These are phyloP conservation scores for Dalechampia spathulata DNA, from an alignment of 441 rosid species.

Conservation along the genomic window DNA sequence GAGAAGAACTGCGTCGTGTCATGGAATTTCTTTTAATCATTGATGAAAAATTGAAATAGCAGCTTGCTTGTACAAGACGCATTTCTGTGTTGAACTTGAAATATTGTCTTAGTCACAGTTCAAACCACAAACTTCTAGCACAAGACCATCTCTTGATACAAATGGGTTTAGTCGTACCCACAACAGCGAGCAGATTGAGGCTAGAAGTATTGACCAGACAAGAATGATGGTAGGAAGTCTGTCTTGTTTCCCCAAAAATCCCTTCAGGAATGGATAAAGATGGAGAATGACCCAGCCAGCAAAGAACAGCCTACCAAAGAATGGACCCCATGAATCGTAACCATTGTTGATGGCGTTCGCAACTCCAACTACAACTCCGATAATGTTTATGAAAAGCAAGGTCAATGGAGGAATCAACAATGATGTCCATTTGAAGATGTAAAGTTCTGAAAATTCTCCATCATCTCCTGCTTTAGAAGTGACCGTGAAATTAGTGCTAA, in stretches of 20 bases:
- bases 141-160: constrained; percentile 49
- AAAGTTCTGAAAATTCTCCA: constrained; percentile 84
- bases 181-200: constrained; percentile 73
- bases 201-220: constrained; percentile 87
- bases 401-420: constrained; percentile 78
- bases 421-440: constrained; percentile 90
- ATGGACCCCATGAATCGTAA: constrained; percentile 93
- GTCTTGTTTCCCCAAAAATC: constrained; percentile 76
- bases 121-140: constrained; percentile 77
- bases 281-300: constrained; percentile 92
- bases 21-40: constrained; percentile 11
- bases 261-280: constrained; percentile 96
- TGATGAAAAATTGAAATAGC: not conserved
- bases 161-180: constrained; percentile 95
- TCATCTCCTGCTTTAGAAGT: constrained; percentile 96
- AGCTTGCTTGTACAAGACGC: constrained; percentile 7
- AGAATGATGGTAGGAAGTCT: constrained; percentile 77
- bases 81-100: constrained; percentile 16
- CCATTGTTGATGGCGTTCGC: constrained; percentile 91
- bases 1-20: constrained; percentile 9
- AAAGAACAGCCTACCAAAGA: constrained; percentile 80
- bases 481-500: constrained; percentile 89
- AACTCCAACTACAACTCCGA: constrained; percentile 73
- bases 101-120: constrained; percentile 43
- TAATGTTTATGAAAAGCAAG: constrained; percentile 60